These are phyloP conservation scores for Arthrobotrys sinensis DNA, from an alignment of 2,329 filamentous ascomycete genomes.

Conservation along the genomic window DNA sequence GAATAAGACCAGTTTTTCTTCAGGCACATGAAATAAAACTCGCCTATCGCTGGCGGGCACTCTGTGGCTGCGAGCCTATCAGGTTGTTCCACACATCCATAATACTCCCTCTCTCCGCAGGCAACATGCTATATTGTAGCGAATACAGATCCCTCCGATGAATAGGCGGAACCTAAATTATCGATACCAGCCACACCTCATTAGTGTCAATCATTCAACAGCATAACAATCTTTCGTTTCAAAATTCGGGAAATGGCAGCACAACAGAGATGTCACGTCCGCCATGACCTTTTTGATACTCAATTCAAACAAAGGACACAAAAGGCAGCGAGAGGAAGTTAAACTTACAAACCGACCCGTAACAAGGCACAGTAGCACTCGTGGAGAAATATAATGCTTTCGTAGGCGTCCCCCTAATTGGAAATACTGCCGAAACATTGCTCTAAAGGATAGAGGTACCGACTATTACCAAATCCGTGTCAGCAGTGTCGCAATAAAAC, in stretches of 20 bases:
- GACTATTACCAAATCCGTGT: slow-evolving; percentile 72
- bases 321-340: not conserved
- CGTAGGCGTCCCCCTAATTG: slow-evolving; percentile 92
- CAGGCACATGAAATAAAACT: not conserved
- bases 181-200: slow-evolving; percentile 15
- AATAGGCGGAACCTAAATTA: slow-evolving; percentile 80
- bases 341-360: slow-evolving; percentile 83
- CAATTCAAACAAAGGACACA: slow-evolving; percentile 13
- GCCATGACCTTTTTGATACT: not conserved
- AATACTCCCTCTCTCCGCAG: slow-evolving; percentile 83
- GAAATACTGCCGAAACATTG: slow-evolving; percentile 98
- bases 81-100: slow-evolving; percentile 87
- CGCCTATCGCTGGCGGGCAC: slow-evolving; percentile 40
- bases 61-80: slow-evolving; percentile 68
- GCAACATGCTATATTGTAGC: slow-evolving; percentile 97
- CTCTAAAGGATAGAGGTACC: slow-evolving; percentile 88
- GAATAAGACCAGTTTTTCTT: not conserved
- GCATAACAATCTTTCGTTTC: slow-evolving; percentile 24
- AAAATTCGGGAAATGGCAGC: slow-evolving; percentile 7
- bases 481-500: slow-evolving; percentile 8
- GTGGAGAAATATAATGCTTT: slow-evolving; percentile 93
- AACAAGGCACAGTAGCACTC: slow-evolving; percentile 87
- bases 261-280: slow-evolving; percentile 15
- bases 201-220: slow-evolving; percentile 18
- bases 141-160: slow-evolving; percentile 95